Conservation (phyloP, 176 grass and related monocot species). For the Oryza punctata region DNA sequence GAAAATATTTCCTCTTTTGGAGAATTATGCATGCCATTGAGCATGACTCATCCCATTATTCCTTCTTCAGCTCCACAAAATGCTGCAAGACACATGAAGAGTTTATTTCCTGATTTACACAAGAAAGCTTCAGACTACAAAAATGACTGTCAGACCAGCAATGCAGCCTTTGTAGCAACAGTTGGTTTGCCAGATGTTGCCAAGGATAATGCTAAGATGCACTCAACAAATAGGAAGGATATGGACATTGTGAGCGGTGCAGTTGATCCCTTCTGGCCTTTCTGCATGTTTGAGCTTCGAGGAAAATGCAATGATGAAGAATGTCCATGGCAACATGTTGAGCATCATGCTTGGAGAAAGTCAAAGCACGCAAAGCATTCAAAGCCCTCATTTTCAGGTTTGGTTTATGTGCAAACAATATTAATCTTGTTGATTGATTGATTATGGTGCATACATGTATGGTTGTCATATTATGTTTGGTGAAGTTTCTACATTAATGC, state of each 20-base stretch:
- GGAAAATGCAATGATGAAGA: constrained; percentile 98
- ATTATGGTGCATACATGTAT: not conserved
- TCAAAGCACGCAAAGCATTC: constrained; percentile 40
- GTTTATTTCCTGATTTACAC: constrained; percentile 38
- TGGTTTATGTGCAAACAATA: constrained; percentile 37
- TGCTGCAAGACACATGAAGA: constrained; percentile 59
- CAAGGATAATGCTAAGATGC: constrained; percentile 33
- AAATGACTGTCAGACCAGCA: constrained; percentile 33
- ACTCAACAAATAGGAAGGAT: constrained; percentile 37
- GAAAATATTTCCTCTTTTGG: constrained; percentile 48
- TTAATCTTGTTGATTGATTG: constrained; percentile 18
- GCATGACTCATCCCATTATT: constrained; percentile 2
- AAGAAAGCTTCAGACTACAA: constrained; percentile 38
- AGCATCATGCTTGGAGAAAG: constrained; percentile 67
- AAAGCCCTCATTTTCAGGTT: constrained; percentile 54
- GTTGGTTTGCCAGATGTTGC: constrained; percentile 35
- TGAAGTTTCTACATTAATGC: constrained; percentile 32
- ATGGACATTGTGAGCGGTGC: constrained; percentile 22
- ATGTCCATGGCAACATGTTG: constrained; percentile 86
- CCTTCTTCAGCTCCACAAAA: constrained; percentile 62
- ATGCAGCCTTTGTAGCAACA: constrained; percentile 42
- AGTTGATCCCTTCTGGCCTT: constrained; percentile 92
- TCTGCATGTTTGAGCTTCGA: constrained; percentile 97
- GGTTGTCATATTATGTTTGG: constrained; percentile 20
- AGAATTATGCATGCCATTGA: constrained; percentile 39